A percentile compares a stretch with the other conserved stretches of the same genome.
phyloP scores from a whole-genome alignment of 805 yeast genomes.

The Kluyveromyces starmeri region DNA sequence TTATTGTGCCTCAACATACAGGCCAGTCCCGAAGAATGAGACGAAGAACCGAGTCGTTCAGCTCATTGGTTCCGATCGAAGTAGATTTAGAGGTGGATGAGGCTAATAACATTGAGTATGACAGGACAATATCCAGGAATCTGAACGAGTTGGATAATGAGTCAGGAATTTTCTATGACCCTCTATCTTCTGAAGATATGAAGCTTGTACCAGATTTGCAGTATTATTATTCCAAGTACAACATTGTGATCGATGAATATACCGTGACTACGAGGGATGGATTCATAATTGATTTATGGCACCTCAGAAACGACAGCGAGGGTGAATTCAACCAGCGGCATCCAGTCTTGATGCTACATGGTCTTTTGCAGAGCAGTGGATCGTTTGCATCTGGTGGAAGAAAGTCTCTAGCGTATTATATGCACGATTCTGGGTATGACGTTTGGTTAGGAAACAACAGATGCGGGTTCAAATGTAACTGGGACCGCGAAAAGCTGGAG shows the following conservation, averaged over 20 bases:
- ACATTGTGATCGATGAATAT: constrained; percentile 49
- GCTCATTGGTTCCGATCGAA: constrained; percentile 16
- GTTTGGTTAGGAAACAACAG: constrained; percentile 91
- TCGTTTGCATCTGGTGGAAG: constrained; percentile 79
- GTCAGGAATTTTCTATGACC: constrained; percentile 23
- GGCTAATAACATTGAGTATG: constrained; percentile 23
- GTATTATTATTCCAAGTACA: constrained; percentile 59
- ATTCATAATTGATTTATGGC: constrained; percentile 55
- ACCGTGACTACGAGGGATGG: constrained; percentile 73
- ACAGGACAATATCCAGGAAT: constrained; percentile 21
- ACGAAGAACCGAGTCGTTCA: constrained; percentile 11
- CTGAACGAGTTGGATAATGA: constrained; percentile 11
- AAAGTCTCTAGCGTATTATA: constrained; percentile 61
- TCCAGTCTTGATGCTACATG: constrained; percentile 78
- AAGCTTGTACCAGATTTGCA: constrained; percentile 44
- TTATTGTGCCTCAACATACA: constrained; percentile 11
- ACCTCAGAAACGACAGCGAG: constrained; percentile 26
- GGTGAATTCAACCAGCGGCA: constrained; percentile 24
- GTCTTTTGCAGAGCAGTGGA: constrained; percentile 79
- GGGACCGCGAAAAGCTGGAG: constrained; percentile 36
- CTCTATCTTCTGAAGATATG: constrained; percentile 20
- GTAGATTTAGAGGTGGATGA: constrained; percentile 13
- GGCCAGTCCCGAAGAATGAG: constrained; percentile 8
- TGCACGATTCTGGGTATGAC: constrained; percentile 53
- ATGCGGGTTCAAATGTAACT: constrained; percentile 73